phyloP scores from a whole-genome alignment of 352 stramenopile genomes.

The Globisporangium recalcitrans region DNA sequence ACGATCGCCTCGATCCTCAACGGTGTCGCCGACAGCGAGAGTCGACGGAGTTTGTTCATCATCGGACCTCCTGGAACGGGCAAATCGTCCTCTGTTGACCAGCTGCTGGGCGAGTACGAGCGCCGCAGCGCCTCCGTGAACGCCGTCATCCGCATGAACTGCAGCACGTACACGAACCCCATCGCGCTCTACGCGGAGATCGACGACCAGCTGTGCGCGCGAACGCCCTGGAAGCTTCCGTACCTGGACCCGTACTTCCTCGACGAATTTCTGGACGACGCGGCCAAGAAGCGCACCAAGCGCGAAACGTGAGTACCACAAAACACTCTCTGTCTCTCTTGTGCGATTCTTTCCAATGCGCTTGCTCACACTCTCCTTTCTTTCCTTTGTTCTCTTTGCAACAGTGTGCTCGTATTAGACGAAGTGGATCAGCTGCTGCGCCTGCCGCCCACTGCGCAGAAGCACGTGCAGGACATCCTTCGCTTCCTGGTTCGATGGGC shows the following conservation, averaged over 20 bases:
- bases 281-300: background rate
- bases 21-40: background rate
- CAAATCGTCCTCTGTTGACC: conserved; percentile 57
- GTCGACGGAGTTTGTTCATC: conserved; percentile 43
- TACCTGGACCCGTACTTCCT: conserved; percentile 37
- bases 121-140: conserved; percentile 4
- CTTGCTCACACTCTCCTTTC: background rate
- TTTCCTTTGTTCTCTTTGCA: background rate
- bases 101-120: conserved; percentile 32
- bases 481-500: conserved; percentile 60
- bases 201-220: conserved; percentile 23
- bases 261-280: conserved; percentile 36
- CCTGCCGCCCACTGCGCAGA: conserved; percentile 33
- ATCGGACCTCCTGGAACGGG: conserved; percentile 61
- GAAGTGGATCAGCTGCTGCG: conserved; percentile 64
- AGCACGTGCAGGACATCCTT: conserved; percentile 45
- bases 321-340: background rate
- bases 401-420: conserved; percentile 48
- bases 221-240: conserved; percentile 23
- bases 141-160: conserved; percentile 49
- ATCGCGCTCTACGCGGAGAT: conserved; percentile 39
- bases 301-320: conserved; percentile 11
- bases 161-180: conserved; percentile 54
- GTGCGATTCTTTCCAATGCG: background rate
- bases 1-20: conserved; percentile 30